phyloP scores from a whole-genome alignment of 179 eudicot genomes.

The Dionaea muscipula region DNA sequence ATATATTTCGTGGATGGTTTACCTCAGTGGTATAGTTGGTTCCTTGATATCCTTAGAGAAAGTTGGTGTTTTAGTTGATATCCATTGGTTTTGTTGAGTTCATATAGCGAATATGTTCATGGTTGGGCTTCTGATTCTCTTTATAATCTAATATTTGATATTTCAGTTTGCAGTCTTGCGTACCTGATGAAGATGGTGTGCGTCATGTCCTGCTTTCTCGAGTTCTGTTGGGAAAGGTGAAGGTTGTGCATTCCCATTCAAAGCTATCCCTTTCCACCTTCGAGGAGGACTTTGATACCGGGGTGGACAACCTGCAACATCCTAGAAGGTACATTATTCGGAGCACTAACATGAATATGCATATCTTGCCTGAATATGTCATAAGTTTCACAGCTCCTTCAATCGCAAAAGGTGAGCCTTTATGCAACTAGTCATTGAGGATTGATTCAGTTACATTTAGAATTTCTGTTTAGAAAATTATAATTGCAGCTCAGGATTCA shows the following conservation, averaged over 20 bases:
- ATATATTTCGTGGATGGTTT: too few species aligned
- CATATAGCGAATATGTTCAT: too few species aligned
- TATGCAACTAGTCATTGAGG: too few species aligned
- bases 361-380: conserved; percentile 51
- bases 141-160: neutral
- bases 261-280: conserved; percentile 32
- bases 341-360: conserved; percentile 53
- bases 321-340: conserved; percentile 36
- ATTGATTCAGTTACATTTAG: too few species aligned
- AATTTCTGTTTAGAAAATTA: too few species aligned
- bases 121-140: too few species aligned
- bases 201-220: conserved; percentile 47
- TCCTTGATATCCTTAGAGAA: too few species aligned
- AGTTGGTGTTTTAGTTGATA: too few species aligned
- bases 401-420: neutral
- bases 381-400: conserved; percentile 32
- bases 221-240: conserved; percentile 35
- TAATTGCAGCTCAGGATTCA: too few species aligned
- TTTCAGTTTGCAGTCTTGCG: conserved; percentile 32
- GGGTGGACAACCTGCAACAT: conserved; percentile 24
- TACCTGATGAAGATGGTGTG: conserved; percentile 34
- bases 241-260: conserved; percentile 26
- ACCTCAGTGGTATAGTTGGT: too few species aligned
- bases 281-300: conserved; percentile 34
- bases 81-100: too few species aligned